Base-by-base conservation (phyloP, 257 asterid genomes). In the Solanum boliviense region DNA sequence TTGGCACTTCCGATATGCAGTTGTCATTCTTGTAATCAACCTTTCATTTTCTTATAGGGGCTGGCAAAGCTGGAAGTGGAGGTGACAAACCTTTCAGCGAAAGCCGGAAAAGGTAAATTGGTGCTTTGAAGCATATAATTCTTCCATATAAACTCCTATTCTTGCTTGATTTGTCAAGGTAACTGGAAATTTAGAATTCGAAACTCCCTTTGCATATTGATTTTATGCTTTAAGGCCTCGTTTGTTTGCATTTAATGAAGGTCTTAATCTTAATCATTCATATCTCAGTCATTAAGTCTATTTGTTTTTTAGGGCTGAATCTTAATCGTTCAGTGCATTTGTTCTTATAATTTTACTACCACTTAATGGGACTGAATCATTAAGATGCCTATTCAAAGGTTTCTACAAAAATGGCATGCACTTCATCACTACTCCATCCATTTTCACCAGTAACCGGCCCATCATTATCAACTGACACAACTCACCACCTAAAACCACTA, bases 41-140 rank as follows among this genome's bases (percentile, higher is more conserved):
- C 86, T 48, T 48, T 4, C n/a, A 79, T 32, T 58, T 89, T 92
- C 83, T 89, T 87, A 65, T 85, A 97, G 99, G 99, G 98, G 82
- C 88, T 85, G 72, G 98, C 99, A 86, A 97, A 91, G 93, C 89
- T 97, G 96, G 99, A 97, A 94, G 98, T 95, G 93, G 99, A 97
- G 90, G 99, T 97, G 87, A 97, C 99, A 85, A 97, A 97, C 90
- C 99, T 97, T 90, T 96, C 99, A 81, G 99, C 99, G 34, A 97
- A 96, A 92, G 99, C 99, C 39, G 99, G 99, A 89, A 97, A 96
- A 97, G 99, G 99, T 97, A 93, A 84, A 90, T 48, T 10, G 86
- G 71, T 48, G 70, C 86, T 82, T 82, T 82, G 39, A 48, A 48
- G 86, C 68, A 48, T 48, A 82, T 48, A 46, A 52, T 82, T 82